phyloP scores from a whole-genome alignment of 805 yeast species.

The Ogataea haglerorum region DNA sequence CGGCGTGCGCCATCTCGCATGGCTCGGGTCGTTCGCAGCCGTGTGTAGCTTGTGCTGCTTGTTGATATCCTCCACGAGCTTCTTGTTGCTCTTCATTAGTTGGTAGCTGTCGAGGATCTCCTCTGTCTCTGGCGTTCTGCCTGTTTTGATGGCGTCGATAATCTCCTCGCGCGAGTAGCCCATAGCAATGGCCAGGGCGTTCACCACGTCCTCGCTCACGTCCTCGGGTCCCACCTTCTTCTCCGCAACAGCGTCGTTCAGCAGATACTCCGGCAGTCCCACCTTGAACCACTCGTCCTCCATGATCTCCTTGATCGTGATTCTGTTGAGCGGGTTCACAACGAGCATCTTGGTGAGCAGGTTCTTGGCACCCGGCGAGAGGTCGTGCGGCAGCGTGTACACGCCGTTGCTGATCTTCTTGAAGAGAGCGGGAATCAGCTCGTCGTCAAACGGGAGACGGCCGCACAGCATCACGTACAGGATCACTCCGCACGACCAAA shows the following conservation, averaged over 20 bases:
- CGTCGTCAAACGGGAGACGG: conserved; percentile 93
- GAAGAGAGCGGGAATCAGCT: conserved; percentile 89
- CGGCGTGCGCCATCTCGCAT: conserved; percentile 31
- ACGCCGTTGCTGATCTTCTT: conserved; percentile 92
- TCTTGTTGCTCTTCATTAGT: conserved; percentile 74
- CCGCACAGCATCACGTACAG: conserved; percentile 95
- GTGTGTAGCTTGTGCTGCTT: conserved; percentile 19
- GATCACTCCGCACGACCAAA: conserved; percentile 96
- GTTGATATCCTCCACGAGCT: conserved; percentile 64
- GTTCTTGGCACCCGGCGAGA: conserved; percentile 81
- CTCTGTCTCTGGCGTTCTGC: conserved; percentile 46
- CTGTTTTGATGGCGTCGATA: conserved; percentile 52
- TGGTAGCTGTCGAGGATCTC: conserved; percentile 86
- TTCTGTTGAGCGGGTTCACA: conserved; percentile 90
- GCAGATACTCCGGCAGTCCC: conserved; percentile 73
- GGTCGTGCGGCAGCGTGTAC: conserved; percentile 81
- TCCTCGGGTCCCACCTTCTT: conserved; percentile 36
- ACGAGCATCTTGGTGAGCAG: conserved; percentile 86
- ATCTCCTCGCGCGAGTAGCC: conserved; percentile 88
- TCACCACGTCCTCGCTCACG: conserved; percentile 72
- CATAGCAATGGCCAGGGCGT: conserved; percentile 74
- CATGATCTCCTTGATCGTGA: conserved; percentile 87
- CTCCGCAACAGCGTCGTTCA: conserved; percentile 51
- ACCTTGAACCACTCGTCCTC: conserved; percentile 91
- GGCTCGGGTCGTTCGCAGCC: conserved; percentile 4